Evolutionary conservation across 257 asterid species (phyloP), one percentile per base, ranked within the genome.

Genomic region (Fraxinus excelsior): DNA sequence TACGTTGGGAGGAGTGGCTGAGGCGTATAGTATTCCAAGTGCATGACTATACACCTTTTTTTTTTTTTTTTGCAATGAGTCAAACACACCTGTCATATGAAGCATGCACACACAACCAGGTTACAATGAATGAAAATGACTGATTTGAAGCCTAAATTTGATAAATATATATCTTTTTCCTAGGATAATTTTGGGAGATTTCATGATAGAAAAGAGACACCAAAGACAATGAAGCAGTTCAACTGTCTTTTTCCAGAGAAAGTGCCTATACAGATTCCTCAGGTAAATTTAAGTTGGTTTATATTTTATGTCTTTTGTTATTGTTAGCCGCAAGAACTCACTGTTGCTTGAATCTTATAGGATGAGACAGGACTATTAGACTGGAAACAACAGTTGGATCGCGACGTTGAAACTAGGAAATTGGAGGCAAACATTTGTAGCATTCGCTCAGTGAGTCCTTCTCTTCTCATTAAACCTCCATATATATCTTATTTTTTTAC

Each of bases 381-480:
- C 79, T 92, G 97, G 98, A 92, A 94, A 81, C 96, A 89, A 56
- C 93, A 87, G 74, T 82, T 94, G 86, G 97, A 94, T 80, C 93
- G 91, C 23, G 97, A 94, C 81, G 85, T 85, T 74, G 97, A 88
- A 80, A 94, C 94, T 53, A 81, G 92, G 87, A 92, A 90, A 82
- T 88, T 96, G 4, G 94, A 88, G 72, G 85, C 98, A 64, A 94
- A 94, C 80, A 86, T 84, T 76, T 83, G 79, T 72, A 88, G 92
- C 90, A 89, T 94, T 80, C 86, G 90, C 79, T 76, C 86, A 68
- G 98, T 90, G 76, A 80, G 98, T 87, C 73, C 62, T 19, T 9
- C 35, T 64, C 67, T 62, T 16, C 28, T 69, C 44, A 14, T 9
- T 25, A 71, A 49, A 70, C 32, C 46, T 62, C 82, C 64, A 13